A percentile compares a stretch with the other conserved stretches of the same genome.
Conservation (phyloP, 2,329 filamentous ascomycete species). For the Venturia oleaginea region DNA sequence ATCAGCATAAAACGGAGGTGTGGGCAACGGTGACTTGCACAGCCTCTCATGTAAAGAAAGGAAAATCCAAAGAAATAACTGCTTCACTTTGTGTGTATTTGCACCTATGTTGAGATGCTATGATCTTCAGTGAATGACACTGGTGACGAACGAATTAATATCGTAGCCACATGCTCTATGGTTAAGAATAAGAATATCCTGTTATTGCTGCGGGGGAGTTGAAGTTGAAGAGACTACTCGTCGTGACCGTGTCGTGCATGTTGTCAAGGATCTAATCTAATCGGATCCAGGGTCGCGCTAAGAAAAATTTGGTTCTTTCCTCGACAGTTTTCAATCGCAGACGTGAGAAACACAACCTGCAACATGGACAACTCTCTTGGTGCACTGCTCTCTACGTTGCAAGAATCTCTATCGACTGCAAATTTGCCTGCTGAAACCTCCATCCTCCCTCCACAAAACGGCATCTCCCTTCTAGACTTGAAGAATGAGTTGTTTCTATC, state of each 20-base stretch:
- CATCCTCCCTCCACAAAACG: slow-evolving; percentile 67
- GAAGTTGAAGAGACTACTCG: no score
- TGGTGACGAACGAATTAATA: no score
- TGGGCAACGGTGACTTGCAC: neutral
- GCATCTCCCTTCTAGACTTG: slow-evolving; percentile 87
- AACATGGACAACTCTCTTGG: slow-evolving; percentile 27
- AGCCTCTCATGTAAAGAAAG: neutral
- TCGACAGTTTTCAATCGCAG: neutral
- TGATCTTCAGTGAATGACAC: no score
- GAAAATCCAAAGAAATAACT: neutral
- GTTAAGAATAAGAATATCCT: no score
- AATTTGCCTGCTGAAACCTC: slow-evolving; percentile 46
- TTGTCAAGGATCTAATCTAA: neutral
- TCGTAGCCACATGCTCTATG: no score
- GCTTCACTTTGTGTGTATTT: neutral
- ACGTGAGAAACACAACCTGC: neutral
- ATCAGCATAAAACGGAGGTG: neutral
- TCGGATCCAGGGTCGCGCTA: neutral
- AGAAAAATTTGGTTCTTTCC: neutral
- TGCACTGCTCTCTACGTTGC: slow-evolving; percentile 34
- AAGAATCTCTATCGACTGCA: slow-evolving; percentile 57
- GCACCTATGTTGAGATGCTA: no score
- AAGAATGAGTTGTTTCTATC: slow-evolving; percentile 97
- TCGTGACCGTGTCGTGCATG: neutral
- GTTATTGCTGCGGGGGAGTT: no score